Conservation (phyloP, 345 rosid species). For the Stellera chamaejasme region DNA sequence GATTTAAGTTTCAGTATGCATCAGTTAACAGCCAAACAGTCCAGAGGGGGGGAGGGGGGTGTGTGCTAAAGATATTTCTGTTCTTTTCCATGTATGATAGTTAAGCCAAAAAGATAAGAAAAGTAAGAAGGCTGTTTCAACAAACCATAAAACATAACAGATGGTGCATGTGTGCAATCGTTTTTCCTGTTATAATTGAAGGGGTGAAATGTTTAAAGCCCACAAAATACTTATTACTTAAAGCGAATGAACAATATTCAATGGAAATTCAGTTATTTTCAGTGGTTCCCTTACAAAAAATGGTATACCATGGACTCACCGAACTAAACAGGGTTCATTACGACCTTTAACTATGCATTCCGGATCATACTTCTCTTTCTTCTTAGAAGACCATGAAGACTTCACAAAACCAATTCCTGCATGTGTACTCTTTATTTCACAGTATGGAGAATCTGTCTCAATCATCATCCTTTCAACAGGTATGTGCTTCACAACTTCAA, state of each 20-base stretch:
- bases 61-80: too few relatives aligned
- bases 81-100: not conserved
- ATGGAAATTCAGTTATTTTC: too few relatives aligned
- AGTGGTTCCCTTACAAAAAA: too few relatives aligned
- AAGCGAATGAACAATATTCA: too few relatives aligned
- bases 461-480: slow-evolving; percentile 93
- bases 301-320: slow-evolving; percentile 32
- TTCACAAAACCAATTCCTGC: slow-evolving; percentile 67
- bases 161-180: too few relatives aligned
- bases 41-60: too few relatives aligned
- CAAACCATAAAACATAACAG: not conserved
- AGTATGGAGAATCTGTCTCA: slow-evolving; percentile 98
- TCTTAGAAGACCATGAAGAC: slow-evolving; percentile 78
- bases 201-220: not conserved
- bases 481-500: slow-evolving; percentile 63
- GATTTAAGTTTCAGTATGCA: not conserved
- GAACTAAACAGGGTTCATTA: slow-evolving; percentile 89
- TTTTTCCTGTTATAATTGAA: too few relatives aligned
- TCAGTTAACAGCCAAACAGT: too few relatives aligned
- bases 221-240: too few relatives aligned
- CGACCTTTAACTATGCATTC: slow-evolving; percentile 77
- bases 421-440: slow-evolving; percentile 80
- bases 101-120: not conserved
- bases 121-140: not conserved
- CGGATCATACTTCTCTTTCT: slow-evolving; percentile 83